These are phyloP conservation scores for Backusella tarrabulga DNA, from an alignment of 192 early-diverging fungal genomes.

Conservation along the genomic window DNA sequence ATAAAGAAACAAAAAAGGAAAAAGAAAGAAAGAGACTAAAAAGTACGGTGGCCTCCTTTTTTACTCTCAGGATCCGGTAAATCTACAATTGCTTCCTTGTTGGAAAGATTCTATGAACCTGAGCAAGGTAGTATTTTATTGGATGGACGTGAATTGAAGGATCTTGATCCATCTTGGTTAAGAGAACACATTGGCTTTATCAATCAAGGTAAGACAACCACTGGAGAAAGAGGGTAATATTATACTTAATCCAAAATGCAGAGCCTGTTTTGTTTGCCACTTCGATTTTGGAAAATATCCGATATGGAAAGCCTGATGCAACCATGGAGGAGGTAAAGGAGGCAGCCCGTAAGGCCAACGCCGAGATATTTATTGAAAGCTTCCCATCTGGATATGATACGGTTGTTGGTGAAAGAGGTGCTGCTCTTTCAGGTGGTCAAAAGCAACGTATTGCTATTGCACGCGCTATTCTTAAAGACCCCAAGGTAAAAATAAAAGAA, in stretches of 20 bases:
- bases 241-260: not conserved
- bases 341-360: constrained; percentile 70
- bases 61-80: constrained; percentile 58
- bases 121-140: constrained; percentile 58
- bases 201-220: constrained; percentile 43
- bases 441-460: constrained; percentile 63
- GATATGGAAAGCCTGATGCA: constrained; percentile 57
- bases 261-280: constrained; percentile 82
- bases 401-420: constrained; percentile 80
- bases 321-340: constrained; percentile 72
- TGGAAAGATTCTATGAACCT: constrained; percentile 81
- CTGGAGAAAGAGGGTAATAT: not conserved
- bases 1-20: not conserved
- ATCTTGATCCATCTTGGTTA: constrained; percentile 61
- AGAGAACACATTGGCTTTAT: constrained; percentile 71
- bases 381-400: constrained; percentile 88
- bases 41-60: not conserved
- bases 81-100: constrained; percentile 67
- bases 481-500: constrained; percentile 30
- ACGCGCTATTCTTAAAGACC: constrained; percentile 57
- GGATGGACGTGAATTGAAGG: constrained; percentile 58
- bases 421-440: constrained; percentile 62
- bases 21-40: not conserved
- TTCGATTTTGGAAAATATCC: constrained; percentile 73
- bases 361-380: constrained; percentile 68